phyloP scores from a whole-genome alignment of 78 protist genomes.

The Planoprotostelium fungivorum region DNA sequence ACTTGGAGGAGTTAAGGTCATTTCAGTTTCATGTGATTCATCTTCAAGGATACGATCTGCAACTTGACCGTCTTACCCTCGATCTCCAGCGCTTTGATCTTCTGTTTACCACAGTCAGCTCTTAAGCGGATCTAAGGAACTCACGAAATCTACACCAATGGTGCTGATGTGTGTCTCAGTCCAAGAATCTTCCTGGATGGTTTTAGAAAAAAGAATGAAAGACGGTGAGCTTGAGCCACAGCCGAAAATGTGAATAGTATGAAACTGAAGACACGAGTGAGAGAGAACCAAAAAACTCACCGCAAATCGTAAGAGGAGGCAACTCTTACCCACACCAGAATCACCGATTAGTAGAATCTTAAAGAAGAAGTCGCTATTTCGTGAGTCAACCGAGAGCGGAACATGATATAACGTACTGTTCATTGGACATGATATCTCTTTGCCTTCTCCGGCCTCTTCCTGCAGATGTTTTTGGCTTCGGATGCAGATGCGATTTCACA shows the following conservation, averaged over 20 bases:
- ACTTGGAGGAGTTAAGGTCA: slow-evolving; percentile 9
- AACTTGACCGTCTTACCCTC: slow-evolving; percentile 81
- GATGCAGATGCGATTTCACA: too few species aligned
- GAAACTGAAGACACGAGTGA: too few species aligned
- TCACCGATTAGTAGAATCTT: slow-evolving; percentile 94
- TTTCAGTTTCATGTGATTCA: neutral
- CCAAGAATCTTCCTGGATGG: slow-evolving; percentile 87
- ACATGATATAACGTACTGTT: too few species aligned
- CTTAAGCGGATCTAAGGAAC: neutral
- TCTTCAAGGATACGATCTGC: slow-evolving; percentile 44
- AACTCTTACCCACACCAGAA: slow-evolving; percentile 90
- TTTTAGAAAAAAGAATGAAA: neutral
- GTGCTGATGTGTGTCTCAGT: slow-evolving; percentile 96
- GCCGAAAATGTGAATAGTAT: too few species aligned
- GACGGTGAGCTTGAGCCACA: too few species aligned
- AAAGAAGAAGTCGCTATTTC: slow-evolving; percentile 79
- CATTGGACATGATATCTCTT: too few species aligned
- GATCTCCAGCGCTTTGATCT: slow-evolving; percentile 27
- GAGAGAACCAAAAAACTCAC: slow-evolving; percentile 20
- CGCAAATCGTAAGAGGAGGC: slow-evolving; percentile 86
- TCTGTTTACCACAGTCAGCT: neutral
- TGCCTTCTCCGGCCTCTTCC: too few species aligned
- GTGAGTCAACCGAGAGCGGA: too few species aligned
- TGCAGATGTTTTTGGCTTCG: too few species aligned
- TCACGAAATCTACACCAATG: slow-evolving; percentile 92